Conservation (phyloP, 768 basidiomycete species). For the Rickenella mellea region DNA sequence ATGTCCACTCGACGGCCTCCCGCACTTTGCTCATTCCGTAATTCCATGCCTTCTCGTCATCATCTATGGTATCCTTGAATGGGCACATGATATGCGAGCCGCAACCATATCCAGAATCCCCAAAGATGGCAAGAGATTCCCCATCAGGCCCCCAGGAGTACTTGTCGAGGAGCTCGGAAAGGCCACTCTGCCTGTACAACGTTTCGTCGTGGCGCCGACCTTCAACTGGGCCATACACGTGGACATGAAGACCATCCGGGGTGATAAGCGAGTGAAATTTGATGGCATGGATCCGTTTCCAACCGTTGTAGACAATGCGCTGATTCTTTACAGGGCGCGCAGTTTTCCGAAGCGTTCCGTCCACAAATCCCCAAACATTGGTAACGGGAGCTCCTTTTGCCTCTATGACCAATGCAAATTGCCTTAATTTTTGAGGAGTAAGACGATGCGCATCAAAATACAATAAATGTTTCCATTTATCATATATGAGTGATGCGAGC, state of each 20-base stretch:
- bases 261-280: constrained; percentile 20
- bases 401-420: constrained; percentile 12
- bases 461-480: constrained; percentile 13
- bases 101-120: constrained; percentile 18
- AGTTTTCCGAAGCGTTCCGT: constrained; percentile 15
- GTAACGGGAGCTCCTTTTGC: constrained; percentile 8
- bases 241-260: constrained; percentile 18
- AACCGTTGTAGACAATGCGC: constrained; percentile 12
- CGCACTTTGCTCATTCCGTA: constrained; percentile 13
- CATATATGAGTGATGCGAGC: constrained; percentile 6
- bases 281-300: constrained; percentile 18
- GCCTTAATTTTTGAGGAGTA: constrained; percentile 2
- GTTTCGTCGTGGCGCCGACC: constrained; percentile 12
- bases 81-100: constrained; percentile 12
- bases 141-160: constrained; percentile 5
- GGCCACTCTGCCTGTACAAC: constrained; percentile 7
- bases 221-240: constrained; percentile 15
- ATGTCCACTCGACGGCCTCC: constrained; percentile 20
- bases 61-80: constrained; percentile 5
- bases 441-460: constrained; percentile 11
- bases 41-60: constrained; percentile 17
- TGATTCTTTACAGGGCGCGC: constrained; percentile 10
- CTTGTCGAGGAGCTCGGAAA: constrained; percentile 4
- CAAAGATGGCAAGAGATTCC: constrained; percentile 11
- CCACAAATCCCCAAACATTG: constrained; percentile 13